Evolutionary conservation across 768 basidiomycete species (phyloP), one percentile per base, ranked within the genome.

Genomic region (Naganishia vishniacii): DNA sequence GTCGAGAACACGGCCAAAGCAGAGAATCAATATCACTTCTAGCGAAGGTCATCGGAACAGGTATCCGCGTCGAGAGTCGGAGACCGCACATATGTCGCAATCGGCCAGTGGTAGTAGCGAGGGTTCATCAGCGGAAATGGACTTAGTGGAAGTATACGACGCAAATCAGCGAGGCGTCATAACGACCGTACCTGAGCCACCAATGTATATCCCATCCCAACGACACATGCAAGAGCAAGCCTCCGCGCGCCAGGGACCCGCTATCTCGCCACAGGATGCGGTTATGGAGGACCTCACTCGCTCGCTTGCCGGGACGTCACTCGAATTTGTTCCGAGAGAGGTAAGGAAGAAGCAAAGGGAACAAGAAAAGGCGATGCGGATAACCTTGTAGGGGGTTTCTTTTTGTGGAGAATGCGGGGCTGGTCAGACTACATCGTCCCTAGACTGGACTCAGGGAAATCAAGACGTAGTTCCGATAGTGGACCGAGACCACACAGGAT

Each of bases 211-310:
- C 4, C 6, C 34, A 3, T 20, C 9, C 3, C 16, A 60, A 45
- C 34, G 29, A 60, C 23, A 23, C 37, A 4, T 23, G 53, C 34
- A 31, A 32, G 23, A 20, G 7, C 20, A 48, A 25, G 28, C 45
- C 3, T 3, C 41, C 7, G 5, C 6, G 31, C 7, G n/a, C 11
- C 23, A 45, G 4, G 15, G 15, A 8, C 18, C 34, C 4, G 49
- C n/a, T n/a, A n/a, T 48, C 15, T 12, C 29, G n/a, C 18, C 12
- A 15, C 20, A 26, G 3, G 73, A 73, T 59, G 42, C 69, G 15
- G 69, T 72, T 40, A 71, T 75, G 66, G 69, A 73, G 11, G 66
- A 59, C n/a, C 58, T 75, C 15, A 59, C 69, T 11, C 23, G 32
- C 0, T 34, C 56, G 23, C 58, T 71, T 59, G 62, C 48, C 5